phyloP scores from a whole-genome alignment of 140 eudicot species.

The Cichorium intybus region DNA sequence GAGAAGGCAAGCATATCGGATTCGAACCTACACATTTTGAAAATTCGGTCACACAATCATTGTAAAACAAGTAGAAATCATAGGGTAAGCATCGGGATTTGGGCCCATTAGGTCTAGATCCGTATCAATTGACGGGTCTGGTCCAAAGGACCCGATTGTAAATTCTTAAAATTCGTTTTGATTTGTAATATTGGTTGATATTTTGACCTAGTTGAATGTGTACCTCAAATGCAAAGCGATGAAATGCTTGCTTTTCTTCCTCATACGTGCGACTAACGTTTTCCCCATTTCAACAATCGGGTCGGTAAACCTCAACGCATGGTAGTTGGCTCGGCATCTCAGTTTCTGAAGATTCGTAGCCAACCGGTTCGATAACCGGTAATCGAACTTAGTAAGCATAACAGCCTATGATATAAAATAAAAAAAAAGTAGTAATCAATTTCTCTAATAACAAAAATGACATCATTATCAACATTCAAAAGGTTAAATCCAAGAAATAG shows the following conservation, averaged over 20 bases:
- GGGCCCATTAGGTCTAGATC: neutral
- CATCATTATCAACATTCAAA: neutral
- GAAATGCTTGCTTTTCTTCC: conserved; percentile 65
- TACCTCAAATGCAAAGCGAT: conserved; percentile 82
- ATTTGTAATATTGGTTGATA: neutral
- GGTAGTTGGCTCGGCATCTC: conserved; percentile 85
- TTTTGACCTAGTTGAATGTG: neutral
- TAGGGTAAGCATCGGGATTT: too few relatives aligned
- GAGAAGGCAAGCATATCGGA: conserved; percentile 93
- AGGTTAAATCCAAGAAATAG: neutral
- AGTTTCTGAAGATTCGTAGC: conserved; percentile 64
- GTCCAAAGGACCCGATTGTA: neutral
- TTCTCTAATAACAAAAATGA: neutral
- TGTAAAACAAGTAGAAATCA: neutral
- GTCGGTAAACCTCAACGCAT: conserved; percentile 66
- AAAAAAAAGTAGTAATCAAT: conserved; percentile 7
- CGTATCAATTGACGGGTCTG: neutral
- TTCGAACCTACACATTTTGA: conserved; percentile 44
- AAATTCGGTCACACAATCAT: neutral
- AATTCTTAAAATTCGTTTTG: neutral
- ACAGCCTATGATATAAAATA: conserved; percentile 72
- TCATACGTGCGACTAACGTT: conserved; percentile 62
- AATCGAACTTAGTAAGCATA: conserved; percentile 74
- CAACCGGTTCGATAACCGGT: conserved; percentile 67
- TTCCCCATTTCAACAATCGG: conserved; percentile 73